These are phyloP conservation scores for Macrophomina phaseolina DNA, from an alignment of 2,329 filamentous ascomycete genomes.

Conservation along the genomic window DNA sequence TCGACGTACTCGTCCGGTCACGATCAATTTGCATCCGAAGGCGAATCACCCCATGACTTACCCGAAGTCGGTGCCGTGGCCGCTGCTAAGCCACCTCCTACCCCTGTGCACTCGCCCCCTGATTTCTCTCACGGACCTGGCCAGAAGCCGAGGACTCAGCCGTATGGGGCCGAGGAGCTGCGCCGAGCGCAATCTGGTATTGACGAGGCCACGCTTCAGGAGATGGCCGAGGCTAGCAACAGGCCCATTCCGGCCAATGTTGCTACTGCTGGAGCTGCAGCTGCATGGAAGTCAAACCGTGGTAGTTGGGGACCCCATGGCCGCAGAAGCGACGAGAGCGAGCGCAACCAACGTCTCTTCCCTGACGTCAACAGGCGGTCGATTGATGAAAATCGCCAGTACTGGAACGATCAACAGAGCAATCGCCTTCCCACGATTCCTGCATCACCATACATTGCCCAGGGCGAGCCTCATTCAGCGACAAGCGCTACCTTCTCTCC, in stretches of 20 bases:
- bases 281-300: slow-evolving; percentile 45
- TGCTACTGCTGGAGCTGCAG: slow-evolving; percentile 48
- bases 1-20: slow-evolving; percentile 29
- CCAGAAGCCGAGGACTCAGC: slow-evolving; percentile 70
- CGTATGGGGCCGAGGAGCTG: slow-evolving; percentile 77
- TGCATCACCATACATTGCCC: slow-evolving; percentile 51
- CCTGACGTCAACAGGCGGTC: slow-evolving; percentile 11
- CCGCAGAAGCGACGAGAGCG: slow-evolving; percentile 42
- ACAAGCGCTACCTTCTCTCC: slow-evolving; percentile 36
- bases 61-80: slow-evolving; percentile 43
- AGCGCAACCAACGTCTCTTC: slow-evolving; percentile 26
- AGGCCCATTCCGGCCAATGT: slow-evolving; percentile 47
- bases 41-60: slow-evolving; percentile 34
- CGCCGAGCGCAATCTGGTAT: slow-evolving; percentile 83
- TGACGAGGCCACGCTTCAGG: slow-evolving; percentile 79
- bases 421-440: slow-evolving; percentile 53
- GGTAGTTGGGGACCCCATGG: slow-evolving; percentile 35
- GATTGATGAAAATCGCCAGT: slow-evolving; percentile 16
- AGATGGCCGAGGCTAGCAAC: slow-evolving; percentile 74
- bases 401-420: slow-evolving; percentile 34
- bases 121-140: slow-evolving; percentile 78
- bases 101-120: slow-evolving; percentile 79
- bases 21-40: slow-evolving; percentile 16
- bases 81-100: slow-evolving; percentile 59
- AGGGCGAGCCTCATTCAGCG: slow-evolving; percentile 39